Conservation (phyloP, 2,329 filamentous ascomycete species). For the Dothiorella sarmentorum region DNA sequence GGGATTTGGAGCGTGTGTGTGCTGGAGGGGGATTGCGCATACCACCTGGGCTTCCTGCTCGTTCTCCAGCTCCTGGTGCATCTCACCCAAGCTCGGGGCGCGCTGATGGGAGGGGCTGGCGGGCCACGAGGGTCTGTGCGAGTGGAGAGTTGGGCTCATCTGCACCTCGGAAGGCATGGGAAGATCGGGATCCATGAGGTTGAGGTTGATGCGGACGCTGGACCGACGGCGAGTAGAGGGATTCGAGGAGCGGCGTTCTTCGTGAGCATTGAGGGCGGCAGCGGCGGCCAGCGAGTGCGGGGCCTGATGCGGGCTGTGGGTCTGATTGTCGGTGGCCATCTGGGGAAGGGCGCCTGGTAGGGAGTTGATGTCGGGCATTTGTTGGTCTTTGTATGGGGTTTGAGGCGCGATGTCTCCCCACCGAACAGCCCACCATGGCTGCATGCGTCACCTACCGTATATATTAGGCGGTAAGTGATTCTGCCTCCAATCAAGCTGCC, state of each 20-base stretch:
- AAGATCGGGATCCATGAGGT: slow-evolving; percentile 66
- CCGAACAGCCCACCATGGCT: slow-evolving; percentile 2
- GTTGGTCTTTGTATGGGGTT: slow-evolving; percentile 1
- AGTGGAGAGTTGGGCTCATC: slow-evolving; percentile 40
- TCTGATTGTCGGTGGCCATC: slow-evolving; percentile 25
- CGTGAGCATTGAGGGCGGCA: slow-evolving; percentile 72
- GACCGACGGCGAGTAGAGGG: slow-evolving; percentile 58
- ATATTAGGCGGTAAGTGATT: too few species aligned
- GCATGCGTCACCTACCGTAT: slow-evolving; percentile 7
- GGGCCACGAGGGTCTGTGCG: slow-evolving; percentile 31
- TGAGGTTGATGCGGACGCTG: slow-evolving; percentile 68
- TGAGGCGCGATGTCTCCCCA: slow-evolving; percentile 5
- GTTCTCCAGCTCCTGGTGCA: slow-evolving; percentile 75
- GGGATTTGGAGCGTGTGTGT: neutral
- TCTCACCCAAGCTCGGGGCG: slow-evolving; percentile 68
- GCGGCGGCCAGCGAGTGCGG: slow-evolving; percentile 68
- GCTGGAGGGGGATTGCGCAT: slow-evolving; percentile 31
- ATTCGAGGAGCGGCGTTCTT: slow-evolving; percentile 54
- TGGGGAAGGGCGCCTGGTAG: slow-evolving; percentile 49
- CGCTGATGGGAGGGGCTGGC: slow-evolving; percentile 62
- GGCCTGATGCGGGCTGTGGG: slow-evolving; percentile 16
- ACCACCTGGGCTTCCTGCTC: slow-evolving; percentile 77
- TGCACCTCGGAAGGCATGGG: slow-evolving; percentile 68
- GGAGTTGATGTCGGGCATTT: slow-evolving; percentile 59
- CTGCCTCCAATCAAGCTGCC: too few species aligned